A percentile compares a stretch with the other conserved stretches of the same genome.
These are phyloP conservation scores for Sarcodon sp. DNA, from an alignment of 768 basidiomycete species.

Conservation along the genomic window DNA sequence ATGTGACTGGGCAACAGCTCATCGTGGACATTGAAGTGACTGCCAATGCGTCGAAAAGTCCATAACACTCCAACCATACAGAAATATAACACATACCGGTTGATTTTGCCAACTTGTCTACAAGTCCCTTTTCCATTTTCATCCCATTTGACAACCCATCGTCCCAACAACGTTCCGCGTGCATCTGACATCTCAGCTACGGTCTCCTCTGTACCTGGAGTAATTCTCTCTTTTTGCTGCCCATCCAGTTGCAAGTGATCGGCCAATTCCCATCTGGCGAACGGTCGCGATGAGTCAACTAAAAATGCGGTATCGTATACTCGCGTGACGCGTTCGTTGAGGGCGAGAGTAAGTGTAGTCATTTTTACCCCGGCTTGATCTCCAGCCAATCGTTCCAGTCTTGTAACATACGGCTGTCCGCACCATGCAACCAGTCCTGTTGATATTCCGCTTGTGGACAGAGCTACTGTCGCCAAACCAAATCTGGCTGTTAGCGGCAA, in stretches of 20 bases:
- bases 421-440: conserved; percentile 66
- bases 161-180: conserved; percentile 47
- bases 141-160: conserved; percentile 73
- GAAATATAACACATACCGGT: conserved; percentile 35
- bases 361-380: conserved; percentile 50
- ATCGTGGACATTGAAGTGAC: conserved; percentile 41
- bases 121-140: conserved; percentile 53
- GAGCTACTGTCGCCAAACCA: conserved; percentile 54
- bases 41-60: conserved; percentile 6
- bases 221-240: conserved; percentile 21
- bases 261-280: conserved; percentile 76
- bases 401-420: conserved; percentile 62
- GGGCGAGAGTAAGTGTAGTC: conserved; percentile 48
- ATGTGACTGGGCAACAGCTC: conserved; percentile 21
- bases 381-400: conserved; percentile 37
- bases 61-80: background rate
- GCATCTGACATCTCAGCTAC: conserved; percentile 63
- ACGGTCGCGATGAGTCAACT: conserved; percentile 49
- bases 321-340: conserved; percentile 50
- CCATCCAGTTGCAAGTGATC: conserved; percentile 30
- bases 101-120: conserved; percentile 45
- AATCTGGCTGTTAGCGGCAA: conserved; percentile 59
- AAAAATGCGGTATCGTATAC: conserved; percentile 70
- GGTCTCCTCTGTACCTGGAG: conserved; percentile 51
- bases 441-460: conserved; percentile 61